These are phyloP conservation scores for Letharia lupina DNA, from an alignment of 495 filamentous ascomycete genomes.

Conservation along the genomic window DNA sequence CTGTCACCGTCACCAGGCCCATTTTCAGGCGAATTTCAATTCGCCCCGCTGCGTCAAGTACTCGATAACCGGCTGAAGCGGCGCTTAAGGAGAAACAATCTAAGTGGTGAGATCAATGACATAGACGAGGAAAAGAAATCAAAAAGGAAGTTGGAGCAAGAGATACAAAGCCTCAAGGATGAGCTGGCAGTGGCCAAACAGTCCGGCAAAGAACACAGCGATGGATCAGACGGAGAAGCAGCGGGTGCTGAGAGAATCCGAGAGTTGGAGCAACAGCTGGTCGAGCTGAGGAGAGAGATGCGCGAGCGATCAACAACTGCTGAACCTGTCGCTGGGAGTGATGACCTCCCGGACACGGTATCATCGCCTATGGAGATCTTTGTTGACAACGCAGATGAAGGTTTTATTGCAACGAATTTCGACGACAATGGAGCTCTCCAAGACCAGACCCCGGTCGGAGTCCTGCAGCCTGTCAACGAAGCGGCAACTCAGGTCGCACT, in stretches of 20 bases:
- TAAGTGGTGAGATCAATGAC: slow-evolving; percentile 67
- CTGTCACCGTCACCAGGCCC: slow-evolving; percentile 25
- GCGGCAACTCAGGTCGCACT: slow-evolving; percentile 22
- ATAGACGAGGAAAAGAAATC: slow-evolving; percentile 51
- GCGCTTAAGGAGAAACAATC: slow-evolving; percentile 57
- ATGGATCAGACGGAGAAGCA: slow-evolving; percentile 4
- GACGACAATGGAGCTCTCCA: slow-evolving; percentile 11
- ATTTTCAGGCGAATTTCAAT: slow-evolving; percentile 42
- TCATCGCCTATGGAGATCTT: slow-evolving; percentile 7
- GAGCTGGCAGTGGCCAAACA: slow-evolving; percentile 41
- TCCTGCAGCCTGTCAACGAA: slow-evolving; percentile 9
- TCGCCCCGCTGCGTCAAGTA: slow-evolving; percentile 60
- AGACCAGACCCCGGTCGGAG: neutral
- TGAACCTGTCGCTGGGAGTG: neutral
- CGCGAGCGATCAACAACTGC: slow-evolving; percentile 13
- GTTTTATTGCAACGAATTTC: neutral
- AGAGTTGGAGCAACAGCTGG: slow-evolving; percentile 33
- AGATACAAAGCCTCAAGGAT: slow-evolving; percentile 44
- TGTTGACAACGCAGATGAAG: slow-evolving; percentile 19
- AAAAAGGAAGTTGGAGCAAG: slow-evolving; percentile 40
- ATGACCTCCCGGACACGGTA: neutral
- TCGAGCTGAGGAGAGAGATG: slow-evolving; percentile 20
- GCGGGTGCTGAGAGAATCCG: slow-evolving; percentile 29
- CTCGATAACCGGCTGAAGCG: slow-evolving; percentile 64
- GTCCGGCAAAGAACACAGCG: slow-evolving; percentile 26